Percentiles rank a stretch among this genome's conserved stretches.
phyloP scores from a whole-genome alignment of 108 stramenopile genomes.

The Nannochloropsis granulata region DNA sequence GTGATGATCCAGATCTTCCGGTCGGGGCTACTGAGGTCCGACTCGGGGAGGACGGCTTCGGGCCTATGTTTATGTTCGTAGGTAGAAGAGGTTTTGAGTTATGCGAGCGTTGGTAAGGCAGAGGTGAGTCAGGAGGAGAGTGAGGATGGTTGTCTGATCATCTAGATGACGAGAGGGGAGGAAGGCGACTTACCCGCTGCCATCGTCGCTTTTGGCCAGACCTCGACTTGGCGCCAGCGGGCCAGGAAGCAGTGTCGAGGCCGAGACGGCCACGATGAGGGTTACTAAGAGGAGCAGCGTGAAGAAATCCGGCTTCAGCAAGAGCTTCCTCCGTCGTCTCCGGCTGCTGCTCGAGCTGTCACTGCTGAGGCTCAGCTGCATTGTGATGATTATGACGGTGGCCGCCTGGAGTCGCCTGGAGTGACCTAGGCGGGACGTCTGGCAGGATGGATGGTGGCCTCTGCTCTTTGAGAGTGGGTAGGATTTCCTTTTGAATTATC shows the following conservation, averaged over 20 bases:
- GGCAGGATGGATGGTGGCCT: no score
- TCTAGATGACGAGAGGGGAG: not conserved
- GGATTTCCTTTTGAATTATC: no score
- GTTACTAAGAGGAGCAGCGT: not conserved
- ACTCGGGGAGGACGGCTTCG: constrained; percentile 18
- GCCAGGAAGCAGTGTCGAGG: not conserved
- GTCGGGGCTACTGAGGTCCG: constrained; percentile 22
- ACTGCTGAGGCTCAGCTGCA: no score
- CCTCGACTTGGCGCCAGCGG: not conserved
- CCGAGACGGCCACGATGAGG: not conserved
- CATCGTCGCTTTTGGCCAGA: not conserved
- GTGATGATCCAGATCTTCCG: constrained; percentile 43
- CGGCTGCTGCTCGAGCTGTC: not conserved
- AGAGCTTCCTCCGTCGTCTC: not conserved
- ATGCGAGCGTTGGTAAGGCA: not conserved
- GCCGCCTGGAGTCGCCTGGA: no score
- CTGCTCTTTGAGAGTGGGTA: no score
- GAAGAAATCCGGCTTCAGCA: not conserved
- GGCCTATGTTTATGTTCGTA: not conserved
- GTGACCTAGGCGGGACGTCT: no score
- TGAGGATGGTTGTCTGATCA: no score
- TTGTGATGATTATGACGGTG: no score
- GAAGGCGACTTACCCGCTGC: not conserved
- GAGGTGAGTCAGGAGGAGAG: not conserved
- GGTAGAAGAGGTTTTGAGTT: not conserved